Conservation (phyloP, 1,284 basidiomycete genomes). For the Amylostereum chailletii region DNA sequence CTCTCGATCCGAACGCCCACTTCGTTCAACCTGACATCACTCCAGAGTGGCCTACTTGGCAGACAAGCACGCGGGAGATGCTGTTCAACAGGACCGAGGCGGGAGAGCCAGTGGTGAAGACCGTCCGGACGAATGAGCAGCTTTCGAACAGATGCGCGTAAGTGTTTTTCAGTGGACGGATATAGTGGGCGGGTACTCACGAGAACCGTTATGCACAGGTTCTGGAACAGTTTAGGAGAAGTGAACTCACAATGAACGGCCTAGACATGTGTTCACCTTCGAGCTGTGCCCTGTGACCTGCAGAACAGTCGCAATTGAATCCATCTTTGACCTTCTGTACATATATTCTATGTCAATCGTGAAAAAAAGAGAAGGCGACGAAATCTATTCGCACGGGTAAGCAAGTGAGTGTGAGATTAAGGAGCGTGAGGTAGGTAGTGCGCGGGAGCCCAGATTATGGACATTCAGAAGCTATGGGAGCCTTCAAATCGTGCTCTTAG, state of each 20-base stretch:
- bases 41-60: constrained; percentile 14
- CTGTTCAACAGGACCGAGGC: background rate
- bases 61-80: background rate
- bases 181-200: background rate
- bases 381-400: no score
- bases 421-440: no score
- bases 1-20: constrained; percentile 29
- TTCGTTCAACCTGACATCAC: constrained; percentile 15
- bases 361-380: no score
- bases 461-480: no score
- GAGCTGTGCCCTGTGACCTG: no score
- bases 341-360: no score
- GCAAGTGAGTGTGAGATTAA: no score
- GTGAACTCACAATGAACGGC: background rate
- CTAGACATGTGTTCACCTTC: no score
- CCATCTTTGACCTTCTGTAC: no score
- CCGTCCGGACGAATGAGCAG: background rate
- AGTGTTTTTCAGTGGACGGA: background rate
- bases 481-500: no score
- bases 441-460: no score
- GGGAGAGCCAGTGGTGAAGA: background rate
- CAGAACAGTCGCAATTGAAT: no score
- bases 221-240: background rate
- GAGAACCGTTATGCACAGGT: background rate
- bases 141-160: constrained; percentile 2